Percentiles rank a stretch among this genome's conserved stretches.
Conservation (phyloP, 2,329 filamentous ascomycete genomes). For the Akanthomyces uredinophilus region DNA sequence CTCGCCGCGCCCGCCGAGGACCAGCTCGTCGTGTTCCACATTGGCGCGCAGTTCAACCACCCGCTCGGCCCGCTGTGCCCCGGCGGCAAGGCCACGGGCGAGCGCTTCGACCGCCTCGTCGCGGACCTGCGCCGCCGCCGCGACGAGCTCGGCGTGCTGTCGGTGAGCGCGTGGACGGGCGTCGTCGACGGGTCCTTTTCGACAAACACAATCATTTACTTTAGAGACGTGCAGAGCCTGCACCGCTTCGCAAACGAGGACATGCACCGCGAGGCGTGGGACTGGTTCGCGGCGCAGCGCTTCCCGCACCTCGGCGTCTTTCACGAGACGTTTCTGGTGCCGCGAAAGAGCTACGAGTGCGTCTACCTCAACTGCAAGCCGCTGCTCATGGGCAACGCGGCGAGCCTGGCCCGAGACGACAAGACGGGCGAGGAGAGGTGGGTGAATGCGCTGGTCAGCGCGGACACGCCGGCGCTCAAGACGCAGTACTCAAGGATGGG, state of each 20-base stretch:
- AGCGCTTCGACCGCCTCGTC: constrained; percentile 36
- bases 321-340: constrained; percentile 49
- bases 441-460: constrained; percentile 31
- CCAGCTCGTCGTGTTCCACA: constrained; percentile 38
- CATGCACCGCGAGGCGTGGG: constrained; percentile 44
- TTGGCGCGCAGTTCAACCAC: constrained; percentile 41
- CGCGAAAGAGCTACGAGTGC: constrained; percentile 42
- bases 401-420: constrained; percentile 20
- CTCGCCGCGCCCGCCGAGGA: constrained; percentile 24
- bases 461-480: constrained; percentile 27
- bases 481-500: constrained; percentile 28
- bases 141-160: constrained; percentile 43
- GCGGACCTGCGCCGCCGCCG: constrained; percentile 29
- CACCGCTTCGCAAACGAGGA: constrained; percentile 47
- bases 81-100: constrained; percentile 34
- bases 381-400: constrained; percentile 28
- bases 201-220: constrained; percentile 45
- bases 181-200: constrained; percentile 34
- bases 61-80: constrained; percentile 46
- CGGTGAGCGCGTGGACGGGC: constrained; percentile 36
- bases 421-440: constrained; percentile 24
- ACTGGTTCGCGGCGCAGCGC: constrained; percentile 40
- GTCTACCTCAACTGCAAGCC: constrained; percentile 44
- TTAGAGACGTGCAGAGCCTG: constrained; percentile 42
- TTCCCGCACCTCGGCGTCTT: constrained; percentile 43